phyloP scores from a whole-genome alignment of 306 rosid genomes.

The Betula pendula region DNA sequence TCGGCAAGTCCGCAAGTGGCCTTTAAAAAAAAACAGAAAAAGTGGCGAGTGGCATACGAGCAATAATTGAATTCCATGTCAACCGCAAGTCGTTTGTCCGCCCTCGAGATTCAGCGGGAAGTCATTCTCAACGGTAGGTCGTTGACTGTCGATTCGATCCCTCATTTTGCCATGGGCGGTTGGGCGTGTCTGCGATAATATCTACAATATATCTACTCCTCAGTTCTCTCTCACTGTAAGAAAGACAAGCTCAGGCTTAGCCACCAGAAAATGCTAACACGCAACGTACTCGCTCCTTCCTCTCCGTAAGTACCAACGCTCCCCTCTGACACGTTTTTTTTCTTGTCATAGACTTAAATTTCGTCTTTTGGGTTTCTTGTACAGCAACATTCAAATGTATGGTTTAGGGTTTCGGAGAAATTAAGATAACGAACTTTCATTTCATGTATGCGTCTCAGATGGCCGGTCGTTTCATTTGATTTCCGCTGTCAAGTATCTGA shows the following conservation, averaged over 20 bases:
- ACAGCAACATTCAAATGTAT: not conserved
- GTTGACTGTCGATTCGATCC: not conserved
- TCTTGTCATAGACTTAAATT: not conserved
- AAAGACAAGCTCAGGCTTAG: not conserved
- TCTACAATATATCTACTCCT: not conserved
- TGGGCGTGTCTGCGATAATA: not conserved
- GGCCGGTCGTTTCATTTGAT: constrained; percentile 49
- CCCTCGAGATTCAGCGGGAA: not conserved
- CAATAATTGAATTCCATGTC: not conserved
- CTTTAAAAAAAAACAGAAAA: not conserved
- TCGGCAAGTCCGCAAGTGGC: too few species aligned
- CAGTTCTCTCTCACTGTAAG: not conserved
- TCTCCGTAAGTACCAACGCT: constrained; percentile 34
- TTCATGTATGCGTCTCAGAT: constrained; percentile 35
- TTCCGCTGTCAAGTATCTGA: constrained; percentile 30
- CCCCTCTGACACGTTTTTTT: not conserved
- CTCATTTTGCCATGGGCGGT: not conserved
- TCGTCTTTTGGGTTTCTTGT: not conserved
- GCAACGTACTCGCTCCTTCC: constrained; percentile 25
- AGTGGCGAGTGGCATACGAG: not conserved
- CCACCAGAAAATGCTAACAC: constrained; percentile 27
- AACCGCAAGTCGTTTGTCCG: not conserved
- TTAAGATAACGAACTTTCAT: not conserved
- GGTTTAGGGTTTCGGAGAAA: not conserved
- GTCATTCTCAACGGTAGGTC: not conserved